Base-by-base conservation (phyloP, 768 basidiomycete species). In the Lentinus tigrinus region DNA sequence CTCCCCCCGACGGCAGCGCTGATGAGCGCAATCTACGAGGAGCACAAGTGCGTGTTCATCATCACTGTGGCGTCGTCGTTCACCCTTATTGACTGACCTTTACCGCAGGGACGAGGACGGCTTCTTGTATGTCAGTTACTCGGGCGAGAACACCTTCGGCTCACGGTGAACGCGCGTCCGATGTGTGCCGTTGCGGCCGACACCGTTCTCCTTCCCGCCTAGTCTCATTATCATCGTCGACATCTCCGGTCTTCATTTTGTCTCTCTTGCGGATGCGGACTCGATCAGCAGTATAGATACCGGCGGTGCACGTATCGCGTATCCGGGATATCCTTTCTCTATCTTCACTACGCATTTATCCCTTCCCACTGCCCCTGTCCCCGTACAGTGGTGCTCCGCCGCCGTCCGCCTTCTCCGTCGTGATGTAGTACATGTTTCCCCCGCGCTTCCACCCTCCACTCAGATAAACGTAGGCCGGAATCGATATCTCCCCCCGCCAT, bases 21-120 rank as follows among this genome's bases (percentile, higher is more conserved):
- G 48, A 99, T 99, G 97, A 95, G 93, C 69, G 88, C 93, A 55
- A 98, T 99, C 70, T 99, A 99, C 69, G 97, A 99, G 76, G 97
- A 99, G 75, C 96, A 99, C 83, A 98, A 98, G 95, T 98, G 62
- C 69, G 92, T 34, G 27, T 38, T 16, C 26, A 8, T 17, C 34
- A 51, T 19, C 2, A 19, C 10, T 38, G 2, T 8, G 17, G 49
- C 6, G 31, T 24, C n/a, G 31, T 11, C 31, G 31, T 31, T 31
- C 7, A 5, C 49, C 21, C 31, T 3, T 16, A 28, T 14, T 43
- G 11, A 54, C 38, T 31, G 8, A 34, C 36, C 50, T 36, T 55
- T 51, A 24, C 51, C 19, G 31, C n/a, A 98, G 95, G 83, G 97
- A 99, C 66, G 97, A 99, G 73, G 97, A 99, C 72, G 94, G 95